Percentiles rank a stretch among this genome's conserved stretches.
Evolutionary conservation across 371 early-diverging fungal species (phyloP).

Genomic region (Mucor ambiguus): DNA sequence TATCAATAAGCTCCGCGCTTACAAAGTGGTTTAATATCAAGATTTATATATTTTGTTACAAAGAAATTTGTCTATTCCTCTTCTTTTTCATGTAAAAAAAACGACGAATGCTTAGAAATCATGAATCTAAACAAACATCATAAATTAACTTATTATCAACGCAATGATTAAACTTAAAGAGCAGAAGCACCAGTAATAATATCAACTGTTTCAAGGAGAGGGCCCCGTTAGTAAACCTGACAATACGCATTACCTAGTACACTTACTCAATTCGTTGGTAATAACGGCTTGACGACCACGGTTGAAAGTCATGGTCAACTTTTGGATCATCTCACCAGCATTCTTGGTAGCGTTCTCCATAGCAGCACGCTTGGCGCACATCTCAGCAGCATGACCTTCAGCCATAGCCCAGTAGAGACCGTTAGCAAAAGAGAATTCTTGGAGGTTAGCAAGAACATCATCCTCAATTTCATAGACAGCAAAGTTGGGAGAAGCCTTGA

Average conservation of each 20-base stretch:
- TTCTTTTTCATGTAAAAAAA: neutral
- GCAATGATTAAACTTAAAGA: slow-evolving; percentile 49
- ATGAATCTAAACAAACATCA: neutral
- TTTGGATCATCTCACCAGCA: slow-evolving; percentile 86
- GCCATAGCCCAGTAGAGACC: slow-evolving; percentile 92
- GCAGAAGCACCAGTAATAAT: slow-evolving; percentile 96
- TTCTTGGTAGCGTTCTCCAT: slow-evolving; percentile 99
- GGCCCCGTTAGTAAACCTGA: neutral
- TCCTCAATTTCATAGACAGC: slow-evolving; percentile 91
- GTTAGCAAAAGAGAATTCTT: slow-evolving; percentile 95
- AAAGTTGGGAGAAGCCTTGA: slow-evolving; percentile 87
- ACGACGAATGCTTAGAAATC: neutral
- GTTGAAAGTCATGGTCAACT: slow-evolving; percentile 87
- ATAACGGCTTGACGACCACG: slow-evolving; percentile 96
- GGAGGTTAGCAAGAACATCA: slow-evolving; percentile 85
- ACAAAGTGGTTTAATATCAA: neutral
- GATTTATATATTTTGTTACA: slow-evolving; percentile 5
- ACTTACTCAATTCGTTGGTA: slow-evolving; percentile 91
- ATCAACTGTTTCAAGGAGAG: slow-evolving; percentile 58
- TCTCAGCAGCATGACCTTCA: slow-evolving; percentile 97
- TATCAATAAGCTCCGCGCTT: neutral
- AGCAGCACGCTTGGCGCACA: slow-evolving; percentile 96
- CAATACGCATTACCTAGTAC: neutral
- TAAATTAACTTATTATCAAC: neutral
- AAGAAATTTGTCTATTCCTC: slow-evolving; percentile 3